Evolutionary conservation across 345 rosid genomes (phyloP).

Genomic region (Kandelia obovata): DNA sequence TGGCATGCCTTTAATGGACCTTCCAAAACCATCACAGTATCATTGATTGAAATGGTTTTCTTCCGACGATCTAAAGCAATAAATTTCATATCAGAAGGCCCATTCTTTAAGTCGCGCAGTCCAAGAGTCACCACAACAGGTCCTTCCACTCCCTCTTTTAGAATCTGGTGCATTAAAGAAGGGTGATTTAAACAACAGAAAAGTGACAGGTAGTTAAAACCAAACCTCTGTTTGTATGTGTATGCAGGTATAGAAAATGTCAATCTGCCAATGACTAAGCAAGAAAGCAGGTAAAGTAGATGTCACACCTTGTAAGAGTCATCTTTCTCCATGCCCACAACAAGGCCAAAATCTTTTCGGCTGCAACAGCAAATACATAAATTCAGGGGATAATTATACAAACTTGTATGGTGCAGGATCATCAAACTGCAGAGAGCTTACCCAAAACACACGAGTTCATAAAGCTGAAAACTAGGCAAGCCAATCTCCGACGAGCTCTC

Average conservation of each 20-base stretch:
- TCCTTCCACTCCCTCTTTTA: slow-evolving; percentile 70
- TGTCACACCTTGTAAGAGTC: slow-evolving; percentile 64
- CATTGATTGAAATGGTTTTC: slow-evolving; percentile 62
- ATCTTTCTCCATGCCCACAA: slow-evolving; percentile 83
- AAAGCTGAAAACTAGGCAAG: slow-evolving; percentile 44
- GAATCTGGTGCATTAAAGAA: slow-evolving; percentile 42
- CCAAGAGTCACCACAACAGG: slow-evolving; percentile 55
- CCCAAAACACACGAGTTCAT: slow-evolving; percentile 78
- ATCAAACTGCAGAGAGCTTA: slow-evolving; percentile 30
- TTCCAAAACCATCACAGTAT: slow-evolving; percentile 69
- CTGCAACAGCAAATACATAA: slow-evolving; percentile 44
- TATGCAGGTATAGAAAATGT: too few species aligned
- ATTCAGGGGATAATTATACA: slow-evolving; percentile 15
- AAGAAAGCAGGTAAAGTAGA: slow-evolving; percentile 13
- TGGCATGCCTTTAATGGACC: slow-evolving; percentile 70
- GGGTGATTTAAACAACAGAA: not conserved
- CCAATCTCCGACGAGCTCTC: slow-evolving; percentile 57
- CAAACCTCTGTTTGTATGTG: not conserved
- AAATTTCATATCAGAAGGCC: slow-evolving; percentile 67
- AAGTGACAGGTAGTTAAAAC: not conserved
- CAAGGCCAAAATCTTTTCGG: slow-evolving; percentile 85
- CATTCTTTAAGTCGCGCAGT: slow-evolving; percentile 47
- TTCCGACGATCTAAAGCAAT: slow-evolving; percentile 62
- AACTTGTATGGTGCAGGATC: slow-evolving; percentile 8
- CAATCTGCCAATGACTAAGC: slow-evolving; percentile 13